Percentiles rank a stretch among this genome's conserved stretches.
Evolutionary conservation across 352 stramenopile species (phyloP).

Genomic region (Globisporangium cederbergense): DNA sequence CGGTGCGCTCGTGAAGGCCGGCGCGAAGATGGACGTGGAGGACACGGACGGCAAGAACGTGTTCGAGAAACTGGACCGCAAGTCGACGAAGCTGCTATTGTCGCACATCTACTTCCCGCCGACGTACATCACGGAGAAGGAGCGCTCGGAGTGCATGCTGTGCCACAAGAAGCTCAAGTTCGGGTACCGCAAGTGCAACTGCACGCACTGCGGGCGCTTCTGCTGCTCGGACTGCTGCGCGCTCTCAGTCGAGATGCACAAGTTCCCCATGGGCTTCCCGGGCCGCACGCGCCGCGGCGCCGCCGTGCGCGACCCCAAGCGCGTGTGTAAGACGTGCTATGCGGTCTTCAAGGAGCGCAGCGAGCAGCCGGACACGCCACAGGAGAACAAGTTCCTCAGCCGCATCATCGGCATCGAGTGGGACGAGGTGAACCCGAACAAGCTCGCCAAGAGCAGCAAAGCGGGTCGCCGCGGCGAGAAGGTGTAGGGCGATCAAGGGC

Average conservation of each 20-base stretch:
- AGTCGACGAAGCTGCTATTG: conserved; percentile 66
- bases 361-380: conserved; percentile 55
- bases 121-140: conserved; percentile 85
- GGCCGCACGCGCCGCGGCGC: conserved; percentile 66
- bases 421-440: conserved; percentile 89
- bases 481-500: conserved; percentile 16
- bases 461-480: conserved; percentile 66
- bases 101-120: conserved; percentile 86
- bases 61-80: conserved; percentile 80
- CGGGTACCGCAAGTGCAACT: conserved; percentile 82
- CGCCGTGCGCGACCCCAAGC: conserved; percentile 60
- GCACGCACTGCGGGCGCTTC: conserved; percentile 79
- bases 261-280: conserved; percentile 84
- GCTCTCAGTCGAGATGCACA: conserved; percentile 66
- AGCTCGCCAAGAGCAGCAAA: conserved; percentile 43
- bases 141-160: conserved; percentile 80
- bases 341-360: conserved; percentile 82
- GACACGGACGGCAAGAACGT: conserved; percentile 80
- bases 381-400: conserved; percentile 66
- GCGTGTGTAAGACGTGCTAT: conserved; percentile 86
- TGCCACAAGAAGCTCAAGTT: conserved; percentile 88
- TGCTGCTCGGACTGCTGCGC: conserved; percentile 70
- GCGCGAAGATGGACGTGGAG: conserved; percentile 86
- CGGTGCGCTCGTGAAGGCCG: conserved; percentile 72
- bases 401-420: conserved; percentile 85